Base-by-base conservation (phyloP, 2,329 filamentous ascomycete species). In the Ciborinia camelliae region DNA sequence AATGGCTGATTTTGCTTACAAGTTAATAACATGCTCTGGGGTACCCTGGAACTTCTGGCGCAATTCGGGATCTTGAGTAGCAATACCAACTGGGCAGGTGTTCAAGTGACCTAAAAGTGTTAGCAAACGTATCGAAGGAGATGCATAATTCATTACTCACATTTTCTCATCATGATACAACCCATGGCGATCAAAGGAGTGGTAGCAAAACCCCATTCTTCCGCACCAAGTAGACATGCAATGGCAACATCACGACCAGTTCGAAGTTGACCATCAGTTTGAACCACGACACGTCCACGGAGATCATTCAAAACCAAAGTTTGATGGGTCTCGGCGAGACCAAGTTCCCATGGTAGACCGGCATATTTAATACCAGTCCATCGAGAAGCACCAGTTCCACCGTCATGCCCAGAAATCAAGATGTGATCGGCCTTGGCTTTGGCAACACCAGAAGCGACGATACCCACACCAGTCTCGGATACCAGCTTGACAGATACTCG, bases 301-400 rank as follows among this genome's bases (percentile, higher is more conserved):
- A 98, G 86, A 75, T 97, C 94, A 78, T 98, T 98, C 48, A 98
- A 83, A 15, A 98, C 94, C 69, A 98, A 82, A 18, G 94, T 98
- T 80, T 98, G 94, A 76, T 98, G 94, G 53, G 93, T 97, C 81
- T 98, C 94, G 7, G 94, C 94, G 72, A 98, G 89, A 85, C 94
- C 94, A 71, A 98, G 77, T 78, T 98, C 94, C 93, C 93, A 98
- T 32, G 94, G 94, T 43, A 97, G 86, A 84, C 94, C 94, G 59
- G 93, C 94, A 77, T 97, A 97, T 79, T 97, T 97, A 86, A 97
- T 97, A 82, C 94, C 94, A 74, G 94, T 98, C 94, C 94, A 98
- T 77, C 94, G 84, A 60, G 93, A 97, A 67, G 94, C 94, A 82
- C 94, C 94, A 67, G 94, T 98, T 77, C 94, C 94, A 82, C 94